Evolutionary conservation across 78 protist genomes (phyloP).

Genomic region (Tieghemostelium lacteum): DNA sequence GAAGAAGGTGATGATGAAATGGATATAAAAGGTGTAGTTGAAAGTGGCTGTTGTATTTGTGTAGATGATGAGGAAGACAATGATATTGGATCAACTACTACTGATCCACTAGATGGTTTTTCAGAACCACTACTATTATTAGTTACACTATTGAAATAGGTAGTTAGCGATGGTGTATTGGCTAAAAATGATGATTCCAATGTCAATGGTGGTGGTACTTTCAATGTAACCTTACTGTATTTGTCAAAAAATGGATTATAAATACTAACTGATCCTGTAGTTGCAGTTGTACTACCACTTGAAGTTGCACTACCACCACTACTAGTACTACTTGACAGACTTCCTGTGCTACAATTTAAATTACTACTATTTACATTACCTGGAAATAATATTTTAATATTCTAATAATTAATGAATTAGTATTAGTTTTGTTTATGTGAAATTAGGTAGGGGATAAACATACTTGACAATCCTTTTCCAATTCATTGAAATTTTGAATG

Average conservation of each 20-base stretch:
- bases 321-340: too few species aligned
- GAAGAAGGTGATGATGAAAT: constrained; percentile 19
- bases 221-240: background rate
- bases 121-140: background rate
- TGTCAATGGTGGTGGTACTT: constrained; percentile 38
- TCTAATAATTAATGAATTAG: background rate
- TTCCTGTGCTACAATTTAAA: too few species aligned
- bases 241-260: constrained; percentile 67
- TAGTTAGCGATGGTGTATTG: background rate
- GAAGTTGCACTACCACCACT: too few species aligned
- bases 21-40: constrained; percentile 23
- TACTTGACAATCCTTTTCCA: constrained; percentile 55
- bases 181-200: constrained; percentile 38
- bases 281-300: too few species aligned
- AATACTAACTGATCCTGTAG: constrained; percentile 45
- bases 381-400: constrained; percentile 49
- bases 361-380: too few species aligned
- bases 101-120: background rate
- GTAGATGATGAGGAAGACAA: constrained; percentile 2
- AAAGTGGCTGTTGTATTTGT: background rate
- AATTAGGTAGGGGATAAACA: background rate
- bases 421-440: background rate
- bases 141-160: background rate
- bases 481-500: constrained; percentile 3
- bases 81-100: constrained; percentile 7